Evolutionary conservation across 2,329 filamentous ascomycete genomes (phyloP).

Genomic region (Epicoccum nigrum): DNA sequence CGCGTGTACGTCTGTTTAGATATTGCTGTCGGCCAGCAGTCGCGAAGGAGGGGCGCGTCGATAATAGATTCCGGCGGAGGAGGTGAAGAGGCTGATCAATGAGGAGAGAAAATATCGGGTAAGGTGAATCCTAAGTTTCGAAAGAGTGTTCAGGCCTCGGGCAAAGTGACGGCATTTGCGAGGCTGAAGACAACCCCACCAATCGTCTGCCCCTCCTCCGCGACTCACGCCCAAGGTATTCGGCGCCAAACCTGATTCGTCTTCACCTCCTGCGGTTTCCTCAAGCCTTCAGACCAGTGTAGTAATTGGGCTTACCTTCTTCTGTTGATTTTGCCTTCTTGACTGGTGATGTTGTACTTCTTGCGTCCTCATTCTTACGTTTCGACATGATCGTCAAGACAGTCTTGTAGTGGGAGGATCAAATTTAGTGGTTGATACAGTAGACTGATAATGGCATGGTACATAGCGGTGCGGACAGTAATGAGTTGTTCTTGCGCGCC

Average conservation of each 20-base stretch:
- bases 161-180: conserved; percentile 28
- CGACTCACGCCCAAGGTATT: conserved; percentile 4
- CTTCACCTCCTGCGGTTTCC: neutral
- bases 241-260: neutral
- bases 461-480: too few relatives aligned
- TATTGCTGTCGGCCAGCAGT: neutral
- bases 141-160: conserved; percentile 12
- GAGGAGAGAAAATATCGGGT: neutral
- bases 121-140: conserved; percentile 7
- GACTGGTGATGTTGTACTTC: neutral
- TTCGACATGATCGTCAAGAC: conserved; percentile 1
- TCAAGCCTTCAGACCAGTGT: neutral
- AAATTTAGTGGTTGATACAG: neutral
- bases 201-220: conserved; percentile 12
- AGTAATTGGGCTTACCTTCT: neutral
- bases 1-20: conserved; percentile 2
- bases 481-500: neutral
- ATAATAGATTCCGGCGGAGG: neutral
- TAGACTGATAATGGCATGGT: neutral
- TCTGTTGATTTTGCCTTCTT: conserved; percentile 2
- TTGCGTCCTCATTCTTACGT: conserved; percentile 3
- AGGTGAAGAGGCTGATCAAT: neutral
- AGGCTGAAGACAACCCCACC: conserved; percentile 28
- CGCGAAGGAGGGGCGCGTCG: conserved; percentile 4
- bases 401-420: neutral